Conservation (phyloP, 257 asterid species). For the Rehmannia glutinosa region DNA sequence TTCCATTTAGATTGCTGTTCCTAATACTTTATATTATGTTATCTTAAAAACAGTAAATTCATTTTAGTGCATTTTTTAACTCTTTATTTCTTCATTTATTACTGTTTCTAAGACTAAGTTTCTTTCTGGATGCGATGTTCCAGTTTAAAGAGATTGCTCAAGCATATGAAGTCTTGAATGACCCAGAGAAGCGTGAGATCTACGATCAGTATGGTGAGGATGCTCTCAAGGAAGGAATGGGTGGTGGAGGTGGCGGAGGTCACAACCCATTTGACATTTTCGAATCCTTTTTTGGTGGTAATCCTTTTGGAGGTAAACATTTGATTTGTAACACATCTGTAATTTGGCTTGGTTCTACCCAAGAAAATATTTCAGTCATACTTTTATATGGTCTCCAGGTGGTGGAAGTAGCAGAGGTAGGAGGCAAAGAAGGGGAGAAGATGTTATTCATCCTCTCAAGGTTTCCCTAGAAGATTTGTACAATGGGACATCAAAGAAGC, state of each 20-base stretch:
- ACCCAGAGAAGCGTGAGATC: constrained; percentile 82
- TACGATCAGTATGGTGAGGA: constrained; percentile 94
- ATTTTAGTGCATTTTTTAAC: neutral
- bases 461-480: constrained; percentile 86
- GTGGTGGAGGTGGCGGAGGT: constrained; percentile 62
- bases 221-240: constrained; percentile 94
- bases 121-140: neutral
- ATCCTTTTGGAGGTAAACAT: constrained; percentile 69
- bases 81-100: neutral
- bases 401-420: constrained; percentile 94
- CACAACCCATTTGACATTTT: constrained; percentile 86
- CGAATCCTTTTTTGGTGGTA: constrained; percentile 73
- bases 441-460: constrained; percentile 86
- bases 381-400: constrained; percentile 23
- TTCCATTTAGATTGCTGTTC: neutral
- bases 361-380: too few relatives aligned
- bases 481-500: constrained; percentile 81
- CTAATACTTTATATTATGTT: neutral
- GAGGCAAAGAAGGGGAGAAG: constrained; percentile 93
- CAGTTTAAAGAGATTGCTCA: constrained; percentile 90
- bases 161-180: constrained; percentile 79
- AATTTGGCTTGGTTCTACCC: too few relatives aligned
- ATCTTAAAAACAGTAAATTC: neutral
- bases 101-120: neutral
- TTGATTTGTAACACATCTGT: neutral